Evolutionary conservation across 2,329 filamentous ascomycete genomes (phyloP).

Genomic region (Penicillium sp.): DNA sequence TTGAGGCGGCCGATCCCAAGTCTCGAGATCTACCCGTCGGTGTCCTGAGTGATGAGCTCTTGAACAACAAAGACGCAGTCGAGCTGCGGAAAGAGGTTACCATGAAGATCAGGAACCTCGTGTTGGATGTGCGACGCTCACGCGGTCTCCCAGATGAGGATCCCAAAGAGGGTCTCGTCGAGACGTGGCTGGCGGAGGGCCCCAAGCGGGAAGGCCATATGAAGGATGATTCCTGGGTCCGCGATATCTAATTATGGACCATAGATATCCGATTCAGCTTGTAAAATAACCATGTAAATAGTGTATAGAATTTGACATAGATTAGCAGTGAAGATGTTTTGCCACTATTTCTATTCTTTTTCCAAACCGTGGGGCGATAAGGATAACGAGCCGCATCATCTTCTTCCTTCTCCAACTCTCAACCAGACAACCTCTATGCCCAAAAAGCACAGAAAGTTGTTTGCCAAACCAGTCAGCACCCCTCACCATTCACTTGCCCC

Average conservation of each 20-base stretch:
- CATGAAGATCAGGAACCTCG: slow-evolving; percentile 68
- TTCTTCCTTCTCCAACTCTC: neutral
- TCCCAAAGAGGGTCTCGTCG: slow-evolving; percentile 67
- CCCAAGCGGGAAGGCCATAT: slow-evolving; percentile 53
- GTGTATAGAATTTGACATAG: slow-evolving; percentile 14
- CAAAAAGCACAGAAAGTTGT: slow-evolving; percentile 43
- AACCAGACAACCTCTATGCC: slow-evolving; percentile 35
- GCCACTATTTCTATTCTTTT: neutral
- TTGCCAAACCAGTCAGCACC: slow-evolving; percentile 40
- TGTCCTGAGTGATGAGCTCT: slow-evolving; percentile 61
- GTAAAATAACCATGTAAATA: slow-evolving; percentile 16
- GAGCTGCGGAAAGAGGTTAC: slow-evolving; percentile 76
- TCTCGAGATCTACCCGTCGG: slow-evolving; percentile 43
- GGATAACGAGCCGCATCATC: neutral
- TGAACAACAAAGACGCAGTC: slow-evolving; percentile 68
- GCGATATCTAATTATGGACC: slow-evolving; percentile 53
- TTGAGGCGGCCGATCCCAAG: slow-evolving; percentile 46
- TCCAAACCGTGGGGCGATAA: slow-evolving; percentile 2
- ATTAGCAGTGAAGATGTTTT: neutral
- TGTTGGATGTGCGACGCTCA: slow-evolving; percentile 68
- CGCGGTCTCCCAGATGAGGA: slow-evolving; percentile 77
- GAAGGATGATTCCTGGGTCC: slow-evolving; percentile 58
- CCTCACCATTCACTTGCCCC: slow-evolving; percentile 40
- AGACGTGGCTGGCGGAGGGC: slow-evolving; percentile 69
- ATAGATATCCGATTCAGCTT: slow-evolving; percentile 47